Evolutionary conservation across 176 grass and related monocot species (phyloP), one percentile per base, ranked within the genome.

Genomic region (Triticum dicoccoides): DNA sequence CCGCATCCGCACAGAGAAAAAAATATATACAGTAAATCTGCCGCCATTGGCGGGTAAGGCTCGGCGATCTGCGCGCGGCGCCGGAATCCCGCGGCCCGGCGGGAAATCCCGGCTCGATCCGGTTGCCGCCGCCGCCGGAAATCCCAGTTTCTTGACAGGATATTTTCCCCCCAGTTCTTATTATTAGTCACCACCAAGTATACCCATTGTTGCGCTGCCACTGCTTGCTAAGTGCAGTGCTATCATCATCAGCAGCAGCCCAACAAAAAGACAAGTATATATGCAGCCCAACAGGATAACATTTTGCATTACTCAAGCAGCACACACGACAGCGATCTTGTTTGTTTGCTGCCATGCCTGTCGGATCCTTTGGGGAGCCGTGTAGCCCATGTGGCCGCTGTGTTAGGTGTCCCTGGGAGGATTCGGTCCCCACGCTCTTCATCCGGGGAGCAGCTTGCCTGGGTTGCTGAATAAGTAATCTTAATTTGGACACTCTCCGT

Each of bases 401-500:
- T 30, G 30, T 30, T 30, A 1, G 30, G 29, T 30, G 34, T 5
- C n/a, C n/a, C n/a, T n/a, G n/a, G n/a, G 25, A 25, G 25, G 25
- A 25, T 25, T 54, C 64, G 21, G 7, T 27, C 15, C n/a, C 72
- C n/a, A 63, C 54, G 71, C 32, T 51, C 1, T 0, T 64, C 18
- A 58, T 66, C 58, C 35, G 42, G 66, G 74, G 66, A 73, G 35
- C 80, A 83, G 6, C 52, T 35, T 79, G 23, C 63, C 6, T 83
- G 21, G 41, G 42, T 58, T 23, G 29, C 30, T 73, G 54, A 69
- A 11, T 82, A 77, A 52, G 20, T 83, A 82, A 42, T 86, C 64
- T 89, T 83, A 82, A 42, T 86, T 71, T 89, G 76, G 17, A 2
- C 54, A 59, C 58, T 38, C 24, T 18, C 35, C n/a, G 15, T 58